Conservation (phyloP, 768 basidiomycete species). For the Collybia nuda region DNA sequence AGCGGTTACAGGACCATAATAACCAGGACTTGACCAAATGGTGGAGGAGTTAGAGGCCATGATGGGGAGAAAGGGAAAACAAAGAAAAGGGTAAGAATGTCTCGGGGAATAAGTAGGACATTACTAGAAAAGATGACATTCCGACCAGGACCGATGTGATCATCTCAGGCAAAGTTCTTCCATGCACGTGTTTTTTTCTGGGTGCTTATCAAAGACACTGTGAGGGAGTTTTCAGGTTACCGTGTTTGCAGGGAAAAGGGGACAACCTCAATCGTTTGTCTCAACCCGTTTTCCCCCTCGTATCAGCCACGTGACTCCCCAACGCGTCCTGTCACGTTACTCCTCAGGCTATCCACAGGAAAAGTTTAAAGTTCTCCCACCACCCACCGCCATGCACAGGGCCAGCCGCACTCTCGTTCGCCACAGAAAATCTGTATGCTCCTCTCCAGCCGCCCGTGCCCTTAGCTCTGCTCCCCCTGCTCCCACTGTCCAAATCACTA, state of each 20-base stretch:
- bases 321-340: no score
- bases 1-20: conserved; percentile 67
- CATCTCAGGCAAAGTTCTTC: no score
- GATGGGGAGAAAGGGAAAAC: conserved; percentile 10
- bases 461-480: conserved; percentile 16
- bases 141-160: no score
- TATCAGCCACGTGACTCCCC: no score
- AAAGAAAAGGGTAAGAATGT: neutral
- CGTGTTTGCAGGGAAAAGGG: no score
- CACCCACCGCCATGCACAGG: conserved; percentile 34
- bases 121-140: neutral
- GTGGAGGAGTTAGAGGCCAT: conserved; percentile 34
- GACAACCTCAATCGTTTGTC: no score
- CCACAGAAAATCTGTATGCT: conserved; percentile 22
- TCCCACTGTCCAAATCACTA: conserved; percentile 63
- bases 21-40: conserved; percentile 36
- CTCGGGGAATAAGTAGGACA: no score
- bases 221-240: no score
- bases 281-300: no score
- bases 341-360: neutral
- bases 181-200: conserved; percentile 1
- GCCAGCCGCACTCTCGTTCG: conserved; percentile 35
- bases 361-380: neutral
- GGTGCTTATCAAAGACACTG: no score
- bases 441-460: conserved; percentile 18